Percentiles rank a stretch among this genome's conserved stretches.
phyloP scores from a whole-genome alignment of 768 basidiomycete species.

The Sistotremastrum niveocremeum region DNA sequence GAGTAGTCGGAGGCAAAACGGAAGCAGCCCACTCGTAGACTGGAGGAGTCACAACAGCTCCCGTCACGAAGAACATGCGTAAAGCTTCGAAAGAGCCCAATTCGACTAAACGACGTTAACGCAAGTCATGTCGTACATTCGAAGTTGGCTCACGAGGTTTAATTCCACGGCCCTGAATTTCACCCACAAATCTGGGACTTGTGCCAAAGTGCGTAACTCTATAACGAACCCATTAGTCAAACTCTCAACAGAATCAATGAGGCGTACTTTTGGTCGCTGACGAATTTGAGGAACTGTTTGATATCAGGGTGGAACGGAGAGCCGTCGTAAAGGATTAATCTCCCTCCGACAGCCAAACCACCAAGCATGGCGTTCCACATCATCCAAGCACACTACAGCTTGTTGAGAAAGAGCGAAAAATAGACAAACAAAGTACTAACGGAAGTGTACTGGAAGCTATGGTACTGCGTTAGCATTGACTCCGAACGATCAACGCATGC shows the following conservation, averaged over 20 bases:
- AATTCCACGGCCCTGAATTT: conserved; percentile 42
- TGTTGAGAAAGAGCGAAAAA: neutral
- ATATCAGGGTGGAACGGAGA: conserved; percentile 55
- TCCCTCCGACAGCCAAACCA: conserved; percentile 37
- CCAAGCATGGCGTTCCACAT: conserved; percentile 61
- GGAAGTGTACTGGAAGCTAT: conserved; percentile 55
- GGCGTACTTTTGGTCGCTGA: conserved; percentile 41
- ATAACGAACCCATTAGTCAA: conserved; percentile 1
- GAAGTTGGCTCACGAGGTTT: conserved; percentile 30
- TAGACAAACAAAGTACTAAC: conserved; percentile 16
- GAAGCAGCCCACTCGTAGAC: conserved; percentile 42
- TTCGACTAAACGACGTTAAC: conserved; percentile 21
- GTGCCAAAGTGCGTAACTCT: conserved; percentile 31
- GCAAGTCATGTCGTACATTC: neutral
- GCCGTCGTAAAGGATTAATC: conserved; percentile 49
- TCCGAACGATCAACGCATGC: too few species aligned
- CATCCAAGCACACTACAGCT: conserved; percentile 59
- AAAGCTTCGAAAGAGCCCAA: conserved; percentile 42
- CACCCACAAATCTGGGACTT: conserved; percentile 53
- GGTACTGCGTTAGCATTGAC: too few species aligned
- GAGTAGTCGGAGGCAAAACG: conserved; percentile 11
- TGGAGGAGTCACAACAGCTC: conserved; percentile 51
- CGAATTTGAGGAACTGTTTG: conserved; percentile 37
- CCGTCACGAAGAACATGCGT: conserved; percentile 38
- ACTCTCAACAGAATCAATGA: neutral